Evolutionary conservation across 768 basidiomycete species (phyloP), one percentile per base, ranked within the genome.

Genomic region (Tylopilus felleus): DNA sequence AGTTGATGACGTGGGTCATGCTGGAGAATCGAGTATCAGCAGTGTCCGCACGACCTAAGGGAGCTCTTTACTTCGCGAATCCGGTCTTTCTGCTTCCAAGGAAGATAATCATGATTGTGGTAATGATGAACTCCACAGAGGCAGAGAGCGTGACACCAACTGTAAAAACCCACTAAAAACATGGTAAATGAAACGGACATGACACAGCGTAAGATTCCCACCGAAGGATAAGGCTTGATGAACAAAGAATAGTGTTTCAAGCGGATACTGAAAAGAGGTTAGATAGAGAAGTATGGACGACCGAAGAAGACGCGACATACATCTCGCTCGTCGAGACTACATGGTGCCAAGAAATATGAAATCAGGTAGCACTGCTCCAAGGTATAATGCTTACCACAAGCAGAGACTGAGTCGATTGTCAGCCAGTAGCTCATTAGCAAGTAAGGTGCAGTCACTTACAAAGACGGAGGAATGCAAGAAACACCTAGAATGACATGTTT

Each of bases 1-100:
- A 65, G 53, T 82, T 80, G 42, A 83, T 71, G 33, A 82, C 60
- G 29, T 75, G 72, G 49, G 78, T 78, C 66, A 82, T 67, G 54
- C 80, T 81, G 47, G 14, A 13, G 2, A 7, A 29, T 14, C 1
- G 0, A 49, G 14, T 8, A 22, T 59, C 28, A 55, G 42, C 19
- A 38, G 9, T 40, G 25, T 45, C 2, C 2, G 0, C 5, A 9
- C 1, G 3, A 38, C 33, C 28, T 4, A 16, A 4, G 1, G 10
- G 4, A 25, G 0, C 5, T 7, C 1, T 40, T 53, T 50, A 70
- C 69, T 60, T 70, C 2, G 59, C 68, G 25, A 70, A 70, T 8
- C 63, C 68, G 1, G 69, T 70, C 49, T 54, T 72, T 52, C 68
- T 61, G 31, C 60, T 70, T 5, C 68, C 65, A 12, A 70, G 65